Evolutionary conservation across 2,329 filamentous ascomycete species (phyloP).

Genomic region (Microsporum canis): DNA sequence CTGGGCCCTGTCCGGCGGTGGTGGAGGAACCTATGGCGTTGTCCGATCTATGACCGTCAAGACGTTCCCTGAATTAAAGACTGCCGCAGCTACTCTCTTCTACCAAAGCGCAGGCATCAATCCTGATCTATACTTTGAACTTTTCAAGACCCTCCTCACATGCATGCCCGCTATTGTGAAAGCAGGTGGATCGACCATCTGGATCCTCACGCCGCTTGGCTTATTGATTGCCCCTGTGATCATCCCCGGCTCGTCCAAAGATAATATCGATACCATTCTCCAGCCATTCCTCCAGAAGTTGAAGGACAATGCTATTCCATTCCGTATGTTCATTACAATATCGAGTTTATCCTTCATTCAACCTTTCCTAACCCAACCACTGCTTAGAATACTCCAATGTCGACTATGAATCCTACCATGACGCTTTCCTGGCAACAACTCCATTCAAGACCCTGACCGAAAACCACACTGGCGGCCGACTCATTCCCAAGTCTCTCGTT

Average conservation of each 20-base stretch:
- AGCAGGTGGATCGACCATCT: neutral
- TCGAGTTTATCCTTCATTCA: neutral
- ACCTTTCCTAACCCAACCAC: neutral
- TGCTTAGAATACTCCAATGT: constrained; percentile 12
- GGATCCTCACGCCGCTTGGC: neutral
- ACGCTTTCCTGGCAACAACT: neutral
- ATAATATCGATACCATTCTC: neutral
- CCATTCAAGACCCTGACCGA: neutral
- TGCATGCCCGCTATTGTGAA: neutral
- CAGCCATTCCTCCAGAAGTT: neutral
- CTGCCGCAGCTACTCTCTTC: constrained; percentile 31
- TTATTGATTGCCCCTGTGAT: neutral
- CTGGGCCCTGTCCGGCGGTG: constrained; percentile 41
- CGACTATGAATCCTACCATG: constrained; percentile 27
- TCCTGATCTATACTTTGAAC: neutral
- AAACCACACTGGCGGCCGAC: neutral
- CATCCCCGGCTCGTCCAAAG: neutral
- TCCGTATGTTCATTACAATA: neutral
- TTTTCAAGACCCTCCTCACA: neutral
- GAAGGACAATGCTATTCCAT: neutral
- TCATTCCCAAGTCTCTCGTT: neutral
- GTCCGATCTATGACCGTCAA: constrained; percentile 46
- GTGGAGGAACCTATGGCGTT: constrained; percentile 40
- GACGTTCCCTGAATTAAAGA: constrained; percentile 32
- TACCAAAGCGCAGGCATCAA: constrained; percentile 15